Percentiles rank a stretch among this genome's conserved stretches.
Evolutionary conservation across 768 basidiomycete species (phyloP).

Genomic region (Rhodocollybia butyracea): DNA sequence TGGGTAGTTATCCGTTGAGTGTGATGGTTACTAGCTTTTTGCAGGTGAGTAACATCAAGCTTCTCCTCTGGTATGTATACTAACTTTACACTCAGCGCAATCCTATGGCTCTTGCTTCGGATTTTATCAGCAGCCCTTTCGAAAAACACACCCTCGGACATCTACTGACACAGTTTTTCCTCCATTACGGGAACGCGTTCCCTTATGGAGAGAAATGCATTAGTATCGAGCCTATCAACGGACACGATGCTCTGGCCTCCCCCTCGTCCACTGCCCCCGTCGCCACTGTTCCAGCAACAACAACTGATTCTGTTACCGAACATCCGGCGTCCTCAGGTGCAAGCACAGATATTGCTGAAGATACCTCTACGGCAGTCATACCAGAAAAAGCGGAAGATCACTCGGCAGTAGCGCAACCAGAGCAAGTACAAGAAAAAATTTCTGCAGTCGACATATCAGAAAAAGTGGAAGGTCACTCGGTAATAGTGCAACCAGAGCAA

Average conservation of each 20-base stretch:
- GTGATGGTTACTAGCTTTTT: constrained; percentile 67
- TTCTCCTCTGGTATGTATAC: neutral
- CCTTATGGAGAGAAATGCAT: constrained; percentile 39
- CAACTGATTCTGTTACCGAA: neutral
- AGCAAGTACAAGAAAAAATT: neutral
- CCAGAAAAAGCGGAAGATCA: constrained; percentile 25
- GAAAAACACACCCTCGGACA: constrained; percentile 49
- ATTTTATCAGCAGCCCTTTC: constrained; percentile 42
- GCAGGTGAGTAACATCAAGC: constrained; percentile 40
- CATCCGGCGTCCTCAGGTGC: neutral
- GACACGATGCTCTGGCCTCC: too few relatives aligned
- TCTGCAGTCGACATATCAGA: neutral
- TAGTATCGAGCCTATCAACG: too few relatives aligned
- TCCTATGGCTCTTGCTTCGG: constrained; percentile 49
- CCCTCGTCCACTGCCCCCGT: too few relatives aligned
- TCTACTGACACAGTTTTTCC: constrained; percentile 61
- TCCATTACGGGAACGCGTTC: constrained; percentile 55
- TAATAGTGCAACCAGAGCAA: neutral
- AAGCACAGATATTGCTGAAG: neutral
- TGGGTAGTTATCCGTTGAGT: constrained; percentile 66
- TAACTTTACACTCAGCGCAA: constrained; percentile 41
- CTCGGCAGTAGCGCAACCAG: constrained; percentile 5
- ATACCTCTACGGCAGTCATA: neutral
- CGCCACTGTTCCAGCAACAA: neutral
- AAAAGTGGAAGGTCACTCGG: constrained; percentile 26